A percentile compares a stretch with the other conserved stretches of the same genome.
Conservation (phyloP, 768 basidiomycete species). For the Suillus spraguei region DNA sequence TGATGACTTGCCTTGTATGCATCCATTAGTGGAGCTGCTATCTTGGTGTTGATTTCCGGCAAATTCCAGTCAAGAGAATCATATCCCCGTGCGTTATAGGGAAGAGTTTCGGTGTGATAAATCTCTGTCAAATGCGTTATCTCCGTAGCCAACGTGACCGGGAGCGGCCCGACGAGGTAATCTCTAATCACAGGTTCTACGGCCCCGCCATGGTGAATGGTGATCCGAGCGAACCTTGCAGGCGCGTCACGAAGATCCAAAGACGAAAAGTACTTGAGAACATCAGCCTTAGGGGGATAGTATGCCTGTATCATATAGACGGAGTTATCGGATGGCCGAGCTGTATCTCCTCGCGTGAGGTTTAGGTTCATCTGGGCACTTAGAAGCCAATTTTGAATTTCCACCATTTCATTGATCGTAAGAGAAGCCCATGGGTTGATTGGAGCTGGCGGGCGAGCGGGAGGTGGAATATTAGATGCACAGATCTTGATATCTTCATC, state of each 20-base stretch:
- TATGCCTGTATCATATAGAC: constrained; percentile 53
- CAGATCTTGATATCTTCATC: constrained; percentile 36
- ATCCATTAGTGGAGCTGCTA: constrained; percentile 40
- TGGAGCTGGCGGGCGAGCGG: constrained; percentile 43
- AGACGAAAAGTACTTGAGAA: constrained; percentile 48
- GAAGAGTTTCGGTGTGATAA: constrained; percentile 53
- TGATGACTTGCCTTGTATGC: constrained; percentile 42
- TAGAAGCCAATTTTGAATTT: constrained; percentile 49
- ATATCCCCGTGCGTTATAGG: constrained; percentile 53
- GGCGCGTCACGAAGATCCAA: constrained; percentile 33
- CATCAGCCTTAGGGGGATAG: constrained; percentile 49
- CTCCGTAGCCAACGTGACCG: constrained; percentile 41
- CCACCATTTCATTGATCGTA: constrained; percentile 42
- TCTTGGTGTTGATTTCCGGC: constrained; percentile 30
- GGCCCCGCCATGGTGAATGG: constrained; percentile 50
- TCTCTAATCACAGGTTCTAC: constrained; percentile 47
- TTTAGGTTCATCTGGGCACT: constrained; percentile 46
- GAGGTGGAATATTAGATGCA: constrained; percentile 29
- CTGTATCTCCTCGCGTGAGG: constrained; percentile 41
- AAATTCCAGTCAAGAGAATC: constrained; percentile 27
- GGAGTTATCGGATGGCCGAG: constrained; percentile 48
- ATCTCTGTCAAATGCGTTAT: constrained; percentile 48
- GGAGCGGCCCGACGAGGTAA: constrained; percentile 62
- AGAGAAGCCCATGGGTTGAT: constrained; percentile 58
- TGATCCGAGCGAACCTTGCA: constrained; percentile 46